A percentile compares a stretch with the other conserved stretches of the same genome.
Conservation (phyloP, 2,329 filamentous ascomycete genomes). For the Sphaerostilbella broomeana region DNA sequence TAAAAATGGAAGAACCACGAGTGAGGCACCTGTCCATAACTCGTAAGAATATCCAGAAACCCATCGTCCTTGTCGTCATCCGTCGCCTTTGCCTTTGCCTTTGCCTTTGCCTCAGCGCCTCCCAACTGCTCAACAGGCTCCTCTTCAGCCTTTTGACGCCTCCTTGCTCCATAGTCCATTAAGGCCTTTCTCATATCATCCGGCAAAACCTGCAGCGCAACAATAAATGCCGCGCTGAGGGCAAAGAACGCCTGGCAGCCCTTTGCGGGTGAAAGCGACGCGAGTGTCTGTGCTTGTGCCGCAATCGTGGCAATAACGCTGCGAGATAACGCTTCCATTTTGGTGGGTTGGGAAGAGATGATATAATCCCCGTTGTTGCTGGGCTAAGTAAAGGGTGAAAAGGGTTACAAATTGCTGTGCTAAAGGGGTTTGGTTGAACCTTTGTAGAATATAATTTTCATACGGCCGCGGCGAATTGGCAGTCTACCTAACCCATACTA, state of each 20-base stretch:
- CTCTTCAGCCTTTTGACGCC: constrained; percentile 15
- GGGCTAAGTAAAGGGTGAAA: not conserved
- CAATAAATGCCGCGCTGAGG: constrained; percentile 33
- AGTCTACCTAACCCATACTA: too few relatives aligned
- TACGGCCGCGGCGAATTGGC: too few relatives aligned
- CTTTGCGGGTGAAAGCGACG: constrained; percentile 20
- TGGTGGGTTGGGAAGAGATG: not conserved
- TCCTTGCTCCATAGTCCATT: constrained; percentile 46
- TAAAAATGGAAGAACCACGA: constrained; percentile 90
- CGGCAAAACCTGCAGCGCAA: constrained; percentile 39
- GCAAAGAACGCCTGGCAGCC: constrained; percentile 44
- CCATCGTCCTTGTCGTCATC: too few relatives aligned
- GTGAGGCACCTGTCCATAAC: constrained; percentile 63
- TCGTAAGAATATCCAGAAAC: constrained; percentile 24
- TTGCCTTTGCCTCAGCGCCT: not conserved
- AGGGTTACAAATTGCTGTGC: too few relatives aligned
- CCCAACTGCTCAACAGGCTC: not conserved
- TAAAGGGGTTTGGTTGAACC: too few relatives aligned
- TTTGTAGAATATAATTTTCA: too few relatives aligned
- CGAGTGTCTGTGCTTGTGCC: not conserved
- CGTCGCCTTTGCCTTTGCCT: not conserved
- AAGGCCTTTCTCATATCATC: constrained; percentile 37
- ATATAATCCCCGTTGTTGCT: too few relatives aligned
- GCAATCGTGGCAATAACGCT: too few relatives aligned
- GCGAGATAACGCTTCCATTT: not conserved